phyloP scores from a whole-genome alignment of 2,329 filamentous ascomycete species.

The Hypocrella siamensis region DNA sequence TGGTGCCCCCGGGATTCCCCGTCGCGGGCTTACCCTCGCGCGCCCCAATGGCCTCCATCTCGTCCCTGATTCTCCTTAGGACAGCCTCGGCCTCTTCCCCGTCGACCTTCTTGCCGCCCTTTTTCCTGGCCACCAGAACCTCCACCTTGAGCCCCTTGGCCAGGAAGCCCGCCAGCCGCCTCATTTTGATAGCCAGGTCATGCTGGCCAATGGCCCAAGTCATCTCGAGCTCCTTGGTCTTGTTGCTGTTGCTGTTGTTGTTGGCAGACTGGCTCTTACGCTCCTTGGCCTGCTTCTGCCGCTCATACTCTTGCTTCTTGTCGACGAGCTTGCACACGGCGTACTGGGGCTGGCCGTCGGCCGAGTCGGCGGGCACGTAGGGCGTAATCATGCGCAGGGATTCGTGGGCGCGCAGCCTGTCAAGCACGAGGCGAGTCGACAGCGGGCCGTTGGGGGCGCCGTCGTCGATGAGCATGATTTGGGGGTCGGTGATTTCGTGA shows the following conservation, averaged over 20 bases:
- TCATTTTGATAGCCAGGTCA: conserved; percentile 59
- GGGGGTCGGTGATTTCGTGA: conserved; percentile 25
- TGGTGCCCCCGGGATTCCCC: conserved; percentile 26
- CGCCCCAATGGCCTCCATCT: conserved; percentile 17
- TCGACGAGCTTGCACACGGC: conserved; percentile 60
- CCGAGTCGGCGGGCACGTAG: conserved; percentile 16
- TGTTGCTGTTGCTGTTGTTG: too few species aligned
- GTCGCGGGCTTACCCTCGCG: conserved; percentile 28
- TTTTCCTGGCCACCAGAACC: conserved; percentile 50
- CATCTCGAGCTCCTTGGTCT: conserved; percentile 66
- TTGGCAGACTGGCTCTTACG: too few species aligned
- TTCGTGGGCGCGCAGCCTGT: conserved; percentile 16
- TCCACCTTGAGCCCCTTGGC: conserved; percentile 62
- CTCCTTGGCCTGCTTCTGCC: conserved; percentile 24
- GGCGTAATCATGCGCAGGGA: conserved; percentile 26
- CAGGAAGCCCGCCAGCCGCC: conserved; percentile 53
- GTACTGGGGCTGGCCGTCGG: conserved; percentile 10
- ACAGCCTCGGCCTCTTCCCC: conserved; percentile 44
- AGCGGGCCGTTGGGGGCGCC: conserved; percentile 23
- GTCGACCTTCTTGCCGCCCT: conserved; percentile 43
- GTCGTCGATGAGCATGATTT: conserved; percentile 24
- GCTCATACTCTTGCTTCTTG: conserved; percentile 33
- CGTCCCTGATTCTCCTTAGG: conserved; percentile 24
- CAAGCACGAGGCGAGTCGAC: conserved; percentile 23
- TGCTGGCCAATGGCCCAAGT: conserved; percentile 73